Base-by-base conservation (phyloP, 1,284 basidiomycete species). In the Moniliophthora roreri region DNA sequence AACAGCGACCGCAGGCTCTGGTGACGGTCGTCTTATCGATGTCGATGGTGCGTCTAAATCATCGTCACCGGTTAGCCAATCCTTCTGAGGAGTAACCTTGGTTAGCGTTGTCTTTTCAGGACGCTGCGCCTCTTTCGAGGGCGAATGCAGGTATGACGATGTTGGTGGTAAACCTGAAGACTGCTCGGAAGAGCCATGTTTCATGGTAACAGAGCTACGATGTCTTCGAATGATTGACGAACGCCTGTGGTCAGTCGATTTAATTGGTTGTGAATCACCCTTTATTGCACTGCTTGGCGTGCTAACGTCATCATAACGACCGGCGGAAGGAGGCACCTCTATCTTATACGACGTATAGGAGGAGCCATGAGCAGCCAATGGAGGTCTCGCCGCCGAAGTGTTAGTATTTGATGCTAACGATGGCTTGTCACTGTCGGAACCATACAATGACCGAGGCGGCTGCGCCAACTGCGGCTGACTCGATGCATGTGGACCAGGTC, bases 1-100 rank as follows among this genome's bases (percentile, higher is more conserved):
- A 18, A 85, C 70, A 3, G 84, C 79, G 47, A 71, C 61, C 40
- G 65, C 62, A 39, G 63, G 50, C 15, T 59, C 51, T 28, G 62
- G 58, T 36, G 69, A 62, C 10, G 62, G 54, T 8, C 15, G n/a
- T 6, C 63, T 63, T 53, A 67, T 64, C 8, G 57, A 50, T 23
- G 63, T 55, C 26, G 62, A 56, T 21, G 60, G 60, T 5, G 64
- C 63, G 41, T 72, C 72, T 26, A 76, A 69, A 38, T 80, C 75
- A 52, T 82, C 79, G 42, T 78, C 76, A 3, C 89, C 89, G 15
- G 89, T 89, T 16, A 91, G 68, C 88, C 88, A 89, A 62, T 91
- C 89, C 58, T 67, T 52, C 63, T 70, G 18, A 52, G 51, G 24
- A 58, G 51, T 21, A 42, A 38, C 23, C 40, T 47, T 20, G 41